Percentiles rank a stretch among this genome's conserved stretches.
These are phyloP conservation scores for Termitomyces titanicus DNA, from an alignment of 768 basidiomycete species.

Conservation along the genomic window DNA sequence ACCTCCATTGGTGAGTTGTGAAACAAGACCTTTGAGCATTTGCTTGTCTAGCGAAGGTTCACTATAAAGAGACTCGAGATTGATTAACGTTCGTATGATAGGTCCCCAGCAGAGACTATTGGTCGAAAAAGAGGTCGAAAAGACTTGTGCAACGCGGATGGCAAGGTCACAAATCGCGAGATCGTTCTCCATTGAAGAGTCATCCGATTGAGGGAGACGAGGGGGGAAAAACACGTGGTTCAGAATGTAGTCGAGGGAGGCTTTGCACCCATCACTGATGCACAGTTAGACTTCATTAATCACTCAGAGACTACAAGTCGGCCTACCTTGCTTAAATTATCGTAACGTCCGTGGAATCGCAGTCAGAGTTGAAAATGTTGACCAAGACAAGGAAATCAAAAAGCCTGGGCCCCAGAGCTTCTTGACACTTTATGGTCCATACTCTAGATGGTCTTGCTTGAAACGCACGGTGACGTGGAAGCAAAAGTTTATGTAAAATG, in stretches of 20 bases:
- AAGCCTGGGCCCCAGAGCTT: no score
- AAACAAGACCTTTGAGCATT: conserved; percentile 15
- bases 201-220: conserved; percentile 33
- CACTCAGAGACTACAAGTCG: no score
- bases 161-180: conserved; percentile 20
- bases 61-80: conserved; percentile 12
- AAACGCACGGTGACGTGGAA: no score
- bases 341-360: no score
- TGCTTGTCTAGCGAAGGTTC: background rate
- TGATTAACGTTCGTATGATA: conserved; percentile 27
- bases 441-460: no score
- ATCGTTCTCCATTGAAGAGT: conserved; percentile 22
- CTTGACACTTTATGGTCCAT: no score
- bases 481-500: no score
- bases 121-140: conserved; percentile 7
- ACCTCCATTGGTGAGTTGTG: conserved; percentile 18
- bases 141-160: conserved; percentile 16
- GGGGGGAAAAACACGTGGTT: conserved; percentile 43
- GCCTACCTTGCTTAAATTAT: no score
- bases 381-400: no score
- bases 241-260: conserved; percentile 26
- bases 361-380: no score
- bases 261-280: background rate
- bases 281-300: no score
- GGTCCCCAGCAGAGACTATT: conserved; percentile 23